Evolutionary conservation across 352 stramenopile genomes (phyloP).

Genomic region (Pythium vanterpoolii): DNA sequence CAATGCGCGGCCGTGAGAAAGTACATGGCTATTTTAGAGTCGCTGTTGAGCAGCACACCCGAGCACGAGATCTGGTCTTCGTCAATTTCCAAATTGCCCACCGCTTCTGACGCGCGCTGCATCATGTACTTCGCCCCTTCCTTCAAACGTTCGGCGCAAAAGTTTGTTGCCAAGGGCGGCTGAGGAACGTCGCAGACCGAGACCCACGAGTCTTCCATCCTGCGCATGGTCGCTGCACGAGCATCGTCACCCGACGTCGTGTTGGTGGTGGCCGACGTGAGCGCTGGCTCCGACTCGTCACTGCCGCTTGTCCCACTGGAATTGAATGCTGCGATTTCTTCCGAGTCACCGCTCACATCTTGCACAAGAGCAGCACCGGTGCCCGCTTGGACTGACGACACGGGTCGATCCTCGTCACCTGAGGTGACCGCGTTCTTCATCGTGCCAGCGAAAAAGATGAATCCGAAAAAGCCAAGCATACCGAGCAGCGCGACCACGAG

Average conservation of each 20-base stretch:
- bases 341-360: background rate
- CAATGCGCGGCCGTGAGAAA: slow-evolving; percentile 33
- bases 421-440: background rate
- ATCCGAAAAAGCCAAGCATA: background rate
- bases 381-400: no score
- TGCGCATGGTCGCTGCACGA: background rate
- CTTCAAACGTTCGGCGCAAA: background rate
- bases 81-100: background rate
- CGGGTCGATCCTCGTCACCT: background rate
- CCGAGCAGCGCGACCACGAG: background rate
- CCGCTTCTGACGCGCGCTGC: background rate
- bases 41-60: slow-evolving; percentile 28
- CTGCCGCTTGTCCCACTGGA: background rate
- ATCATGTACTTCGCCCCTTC: background rate
- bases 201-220: background rate
- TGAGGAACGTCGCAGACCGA: background rate
- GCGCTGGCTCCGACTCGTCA: background rate
- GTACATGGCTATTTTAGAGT: slow-evolving; percentile 15
- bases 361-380: background rate
- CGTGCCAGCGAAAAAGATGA: background rate
- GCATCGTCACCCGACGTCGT: background rate
- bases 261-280: background rate
- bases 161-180: background rate
- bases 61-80: background rate
- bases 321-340: background rate